Percentiles rank a stretch among this genome's conserved stretches.
phyloP scores from a whole-genome alignment of 2,329 filamentous ascomycete genomes.

The Beauveria caledonica region DNA sequence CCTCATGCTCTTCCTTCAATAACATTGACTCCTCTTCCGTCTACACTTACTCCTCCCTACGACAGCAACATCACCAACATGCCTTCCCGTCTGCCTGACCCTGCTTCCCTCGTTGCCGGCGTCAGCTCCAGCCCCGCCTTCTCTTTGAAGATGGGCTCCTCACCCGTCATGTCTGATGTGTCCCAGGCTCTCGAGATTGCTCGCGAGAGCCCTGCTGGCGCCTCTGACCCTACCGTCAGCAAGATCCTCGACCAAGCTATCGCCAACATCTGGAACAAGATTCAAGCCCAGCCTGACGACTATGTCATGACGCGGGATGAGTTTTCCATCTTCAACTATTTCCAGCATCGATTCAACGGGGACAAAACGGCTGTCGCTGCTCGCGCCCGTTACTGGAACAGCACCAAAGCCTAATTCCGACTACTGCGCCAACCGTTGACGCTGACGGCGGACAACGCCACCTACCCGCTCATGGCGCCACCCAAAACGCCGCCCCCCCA shows the following conservation, averaged over 20 bases:
- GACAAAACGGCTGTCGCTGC: constrained; percentile 39
- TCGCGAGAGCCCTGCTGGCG: constrained; percentile 61
- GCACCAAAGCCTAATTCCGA: constrained; percentile 26
- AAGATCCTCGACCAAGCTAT: constrained; percentile 59
- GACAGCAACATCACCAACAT: neutral
- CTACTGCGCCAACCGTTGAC: neutral
- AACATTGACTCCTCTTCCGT: neutral
- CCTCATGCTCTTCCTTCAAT: neutral
- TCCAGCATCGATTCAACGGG: constrained; percentile 56
- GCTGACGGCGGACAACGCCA: neutral
- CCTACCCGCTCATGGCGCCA: neutral
- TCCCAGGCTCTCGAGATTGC: constrained; percentile 67
- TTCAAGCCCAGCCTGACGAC: constrained; percentile 54
- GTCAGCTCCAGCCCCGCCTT: neutral
- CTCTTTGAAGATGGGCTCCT: neutral
- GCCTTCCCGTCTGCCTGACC: constrained; percentile 8
- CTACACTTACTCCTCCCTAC: neutral
- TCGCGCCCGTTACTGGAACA: constrained; percentile 46
- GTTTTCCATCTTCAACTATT: constrained; percentile 83
- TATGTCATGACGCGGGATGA: constrained; percentile 72
- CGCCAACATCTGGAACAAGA: constrained; percentile 56
- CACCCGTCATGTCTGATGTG: constrained; percentile 28
- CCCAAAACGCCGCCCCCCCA: neutral
- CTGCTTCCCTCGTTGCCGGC: constrained; percentile 5
- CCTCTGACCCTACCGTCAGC: constrained; percentile 52